phyloP scores from a whole-genome alignment of 2,329 filamentous ascomycete species.

The Fusarium avenaceum region DNA sequence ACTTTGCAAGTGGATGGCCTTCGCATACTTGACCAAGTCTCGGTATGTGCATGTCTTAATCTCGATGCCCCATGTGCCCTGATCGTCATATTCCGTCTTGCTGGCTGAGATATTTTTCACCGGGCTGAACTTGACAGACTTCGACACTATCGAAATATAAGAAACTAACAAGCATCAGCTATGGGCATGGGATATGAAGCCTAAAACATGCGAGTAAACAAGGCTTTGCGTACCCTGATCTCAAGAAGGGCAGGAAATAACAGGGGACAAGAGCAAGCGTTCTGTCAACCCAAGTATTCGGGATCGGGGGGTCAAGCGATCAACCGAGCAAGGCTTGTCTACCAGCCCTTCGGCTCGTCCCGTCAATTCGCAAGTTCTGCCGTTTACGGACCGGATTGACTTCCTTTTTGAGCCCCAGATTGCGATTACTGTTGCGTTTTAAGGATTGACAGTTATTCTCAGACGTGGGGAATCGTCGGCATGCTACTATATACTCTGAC shows the following conservation, averaged over 20 bases:
- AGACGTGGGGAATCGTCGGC: conserved; percentile 27
- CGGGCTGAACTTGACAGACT: conserved; percentile 1
- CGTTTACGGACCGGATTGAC: conserved; percentile 32
- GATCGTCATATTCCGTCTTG: conserved; percentile 28
- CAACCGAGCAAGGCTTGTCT: conserved; percentile 33
- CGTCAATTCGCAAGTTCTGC: conserved; percentile 48
- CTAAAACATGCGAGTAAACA: conserved; percentile 19
- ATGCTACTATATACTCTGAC: conserved; percentile 31
- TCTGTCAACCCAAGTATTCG: conserved; percentile 39
- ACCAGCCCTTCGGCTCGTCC: conserved; percentile 48
- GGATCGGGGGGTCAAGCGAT: conserved; percentile 39
- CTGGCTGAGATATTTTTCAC: conserved; percentile 32
- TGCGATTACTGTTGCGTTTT: conserved; percentile 31
- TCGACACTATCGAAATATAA: conserved; percentile 10
- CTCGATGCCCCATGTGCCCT: conserved; percentile 38
- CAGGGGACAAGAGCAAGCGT: conserved; percentile 31
- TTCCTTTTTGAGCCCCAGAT: conserved; percentile 19
- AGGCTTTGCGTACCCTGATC: conserved; percentile 23
- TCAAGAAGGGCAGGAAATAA: conserved; percentile 25
- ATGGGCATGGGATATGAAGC: no score
- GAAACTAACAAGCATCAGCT: no score
- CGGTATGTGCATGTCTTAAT: conserved; percentile 41
- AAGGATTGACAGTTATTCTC: conserved; percentile 35
- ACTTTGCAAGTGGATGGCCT: conserved; percentile 25
- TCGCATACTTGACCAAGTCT: conserved; percentile 33